phyloP scores from a whole-genome alignment of 2,329 filamentous ascomycete species.

The Fusarium duplospermum region DNA sequence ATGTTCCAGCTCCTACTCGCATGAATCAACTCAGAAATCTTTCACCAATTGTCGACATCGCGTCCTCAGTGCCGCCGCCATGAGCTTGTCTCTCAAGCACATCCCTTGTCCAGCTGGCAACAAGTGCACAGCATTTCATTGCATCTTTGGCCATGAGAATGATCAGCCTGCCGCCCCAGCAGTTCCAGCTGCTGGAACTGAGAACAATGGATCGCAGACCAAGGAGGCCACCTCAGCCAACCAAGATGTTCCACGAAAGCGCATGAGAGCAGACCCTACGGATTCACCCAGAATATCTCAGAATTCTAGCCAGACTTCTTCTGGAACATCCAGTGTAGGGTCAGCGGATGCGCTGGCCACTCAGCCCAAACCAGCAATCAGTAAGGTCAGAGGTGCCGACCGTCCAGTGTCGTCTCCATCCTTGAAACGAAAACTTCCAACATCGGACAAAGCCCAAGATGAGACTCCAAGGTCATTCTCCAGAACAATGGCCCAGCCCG shows the following conservation, averaged over 20 bases:
- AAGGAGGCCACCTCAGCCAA: slow-evolving; percentile 22
- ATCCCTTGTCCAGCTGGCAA: slow-evolving; percentile 63
- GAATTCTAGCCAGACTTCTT: slow-evolving; percentile 6
- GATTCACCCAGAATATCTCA: slow-evolving; percentile 15
- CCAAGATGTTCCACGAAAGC: slow-evolving; percentile 48
- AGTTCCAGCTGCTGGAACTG: slow-evolving; percentile 2
- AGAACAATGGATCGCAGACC: slow-evolving; percentile 3
- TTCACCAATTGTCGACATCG: neutral
- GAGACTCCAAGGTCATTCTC: slow-evolving; percentile 10
- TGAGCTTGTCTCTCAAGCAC: slow-evolving; percentile 59
- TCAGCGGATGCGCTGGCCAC: slow-evolving; percentile 5
- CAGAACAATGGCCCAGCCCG: neutral
- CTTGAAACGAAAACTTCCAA: slow-evolving; percentile 41
- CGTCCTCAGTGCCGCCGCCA: slow-evolving; percentile 25
- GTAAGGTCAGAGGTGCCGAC: slow-evolving; percentile 39
- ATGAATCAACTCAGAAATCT: neutral
- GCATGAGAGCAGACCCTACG: slow-evolving; percentile 41
- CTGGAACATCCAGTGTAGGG: slow-evolving; percentile 9
- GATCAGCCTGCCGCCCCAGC: slow-evolving; percentile 44
- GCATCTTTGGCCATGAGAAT: slow-evolving; percentile 60
- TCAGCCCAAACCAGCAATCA: neutral
- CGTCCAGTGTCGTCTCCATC: slow-evolving; percentile 51
- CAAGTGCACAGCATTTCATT: slow-evolving; percentile 61
- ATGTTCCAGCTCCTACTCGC: neutral
- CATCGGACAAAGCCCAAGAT: slow-evolving; percentile 9